Conservation (phyloP, 495 filamentous ascomycete genomes). For the Penicillium cosmopolitanum region DNA sequence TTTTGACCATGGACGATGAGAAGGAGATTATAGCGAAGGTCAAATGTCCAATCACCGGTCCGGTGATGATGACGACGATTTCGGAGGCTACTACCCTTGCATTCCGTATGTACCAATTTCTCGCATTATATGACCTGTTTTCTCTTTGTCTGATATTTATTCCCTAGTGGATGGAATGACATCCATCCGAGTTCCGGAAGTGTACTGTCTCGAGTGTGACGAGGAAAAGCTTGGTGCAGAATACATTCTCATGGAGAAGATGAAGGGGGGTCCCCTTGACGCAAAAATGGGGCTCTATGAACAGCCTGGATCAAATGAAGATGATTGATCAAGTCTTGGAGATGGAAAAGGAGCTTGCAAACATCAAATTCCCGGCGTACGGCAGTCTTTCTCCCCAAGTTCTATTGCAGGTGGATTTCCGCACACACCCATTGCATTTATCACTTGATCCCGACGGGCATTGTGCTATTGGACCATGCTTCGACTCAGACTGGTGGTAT, state of each 20-base stretch:
- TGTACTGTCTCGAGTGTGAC: not conserved
- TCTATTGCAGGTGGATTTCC: not conserved
- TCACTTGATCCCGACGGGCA: not conserved
- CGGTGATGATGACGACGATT: not conserved
- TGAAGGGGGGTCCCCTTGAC: not conserved
- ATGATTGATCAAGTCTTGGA: not conserved
- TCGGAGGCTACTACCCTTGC: not conserved
- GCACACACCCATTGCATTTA: not conserved
- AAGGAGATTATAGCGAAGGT: not conserved
- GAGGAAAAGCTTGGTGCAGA: not conserved
- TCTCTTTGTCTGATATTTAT: not conserved
- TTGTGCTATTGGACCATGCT: not conserved
- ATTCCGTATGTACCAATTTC: not conserved
- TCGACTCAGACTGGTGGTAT: not conserved
- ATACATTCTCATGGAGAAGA: not conserved
- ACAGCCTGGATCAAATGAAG: not conserved
- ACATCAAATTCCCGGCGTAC: not conserved
- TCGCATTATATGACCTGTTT: too few species aligned
- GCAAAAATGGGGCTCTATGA: not conserved
- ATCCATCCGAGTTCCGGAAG: not conserved
- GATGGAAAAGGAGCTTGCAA: not conserved
- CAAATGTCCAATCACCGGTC: not conserved
- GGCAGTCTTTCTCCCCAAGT: not conserved
- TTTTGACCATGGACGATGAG: not conserved
- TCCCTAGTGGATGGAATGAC: not conserved